Evolutionary conservation across 805 yeast species (phyloP), one percentile per base, ranked within the genome.

Genomic region (Cyberlindnera americana): DNA sequence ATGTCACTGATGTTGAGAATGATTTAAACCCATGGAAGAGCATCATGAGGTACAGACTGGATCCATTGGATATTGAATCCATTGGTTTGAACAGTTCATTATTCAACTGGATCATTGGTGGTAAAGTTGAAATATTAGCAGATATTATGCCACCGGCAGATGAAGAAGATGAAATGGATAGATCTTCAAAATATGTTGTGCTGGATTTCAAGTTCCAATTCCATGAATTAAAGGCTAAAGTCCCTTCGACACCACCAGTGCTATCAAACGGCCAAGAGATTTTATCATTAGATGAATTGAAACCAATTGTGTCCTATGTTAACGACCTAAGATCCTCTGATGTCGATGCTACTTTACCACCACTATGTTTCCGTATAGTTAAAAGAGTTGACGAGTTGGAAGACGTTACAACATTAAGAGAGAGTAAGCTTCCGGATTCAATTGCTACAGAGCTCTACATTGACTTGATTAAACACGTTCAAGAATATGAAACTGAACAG

Each of bases 51-150:
- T 53, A 76, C 29, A 61, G 69, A 47, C 41, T 67, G 36, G 70
- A 68, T 35, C 61, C 66, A 2, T 63, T 66, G 8, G 59, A 61
- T 27, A 54, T 68, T 6, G 62, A 60, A n/a, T 61, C 63, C 21
- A 37, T 67, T 17, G 69, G 70, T 0, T 4, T 57, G 54, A 29
- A 53, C 59, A 35, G 41, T 5, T 28, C 36, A 4, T 53, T 56
- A 46, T 77, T 83, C 53, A 81, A 79, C 53, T 85, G 93, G 95
- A 60, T 85, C 11, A 71, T 73, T 19, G 77, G 77, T 33, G 91
- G 93, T 4, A 77, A 78, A 48, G 78, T 81, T 5, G 89, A 83
- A 42, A 62, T 85, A 5, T 65, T 73, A 14, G 84, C 87, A 3
- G 93, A 85, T 61, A 75, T 85, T 16, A 78, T 81, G 73, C 66